Percentiles rank a stretch among this genome's conserved stretches.
Evolutionary conservation across 495 filamentous ascomycete genomes (phyloP).

Genomic region (Clohesyomyces aquaticus): DNA sequence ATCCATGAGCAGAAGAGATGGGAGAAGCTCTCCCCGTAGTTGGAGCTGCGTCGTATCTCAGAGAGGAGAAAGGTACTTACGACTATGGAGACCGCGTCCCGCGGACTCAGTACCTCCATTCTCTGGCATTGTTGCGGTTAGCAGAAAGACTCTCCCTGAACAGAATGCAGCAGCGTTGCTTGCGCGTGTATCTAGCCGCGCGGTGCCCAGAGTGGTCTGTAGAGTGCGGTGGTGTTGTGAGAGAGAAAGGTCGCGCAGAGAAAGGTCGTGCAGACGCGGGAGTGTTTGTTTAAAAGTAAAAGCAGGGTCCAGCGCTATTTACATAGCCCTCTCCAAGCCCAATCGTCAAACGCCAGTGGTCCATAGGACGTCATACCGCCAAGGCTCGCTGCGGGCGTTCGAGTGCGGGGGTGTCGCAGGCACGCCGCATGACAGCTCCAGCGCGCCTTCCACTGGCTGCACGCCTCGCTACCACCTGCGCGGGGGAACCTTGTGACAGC

Average conservation of each 20-base stretch:
- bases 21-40: no score
- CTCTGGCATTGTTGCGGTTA: slow-evolving; percentile 20
- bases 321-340: no score
- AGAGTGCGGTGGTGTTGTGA: neutral
- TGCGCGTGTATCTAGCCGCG: neutral
- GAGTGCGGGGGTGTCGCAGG: no score
- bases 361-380: neutral
- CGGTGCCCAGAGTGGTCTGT: no score
- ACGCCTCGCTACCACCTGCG: neutral
- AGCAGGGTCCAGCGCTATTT: no score
- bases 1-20: no score
- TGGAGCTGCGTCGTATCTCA: neutral
- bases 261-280: neutral
- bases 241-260: neutral
- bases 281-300: slow-evolving; percentile 2
- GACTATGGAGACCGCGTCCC: neutral
- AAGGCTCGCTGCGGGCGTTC: no score
- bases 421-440: slow-evolving; percentile 12
- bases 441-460: slow-evolving; percentile 1
- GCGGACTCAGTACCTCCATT: slow-evolving; percentile 10
- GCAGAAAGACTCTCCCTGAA: no score
- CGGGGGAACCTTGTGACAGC: slow-evolving; percentile 7
- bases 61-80: slow-evolving; percentile 7
- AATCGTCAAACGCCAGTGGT: neutral
- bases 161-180: no score